These are phyloP conservation scores for Penicillium sp. DNA, from an alignment of 2,329 filamentous ascomycete species.

Conservation along the genomic window DNA sequence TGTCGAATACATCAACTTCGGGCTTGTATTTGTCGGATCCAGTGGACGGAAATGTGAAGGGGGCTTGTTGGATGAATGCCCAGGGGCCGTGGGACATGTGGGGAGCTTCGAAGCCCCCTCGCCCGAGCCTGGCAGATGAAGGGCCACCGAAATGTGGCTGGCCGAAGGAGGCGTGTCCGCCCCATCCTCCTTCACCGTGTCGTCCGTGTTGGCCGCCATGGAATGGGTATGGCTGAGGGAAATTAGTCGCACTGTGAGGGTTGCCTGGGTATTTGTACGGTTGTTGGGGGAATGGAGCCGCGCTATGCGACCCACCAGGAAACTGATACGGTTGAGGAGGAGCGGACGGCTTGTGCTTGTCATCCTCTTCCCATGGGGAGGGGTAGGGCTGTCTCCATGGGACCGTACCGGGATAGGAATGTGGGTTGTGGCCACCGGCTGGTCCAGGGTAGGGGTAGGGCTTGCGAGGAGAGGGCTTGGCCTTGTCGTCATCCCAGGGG, in stretches of 20 bases:
- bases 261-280: background rate
- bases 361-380: background rate
- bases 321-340: background rate
- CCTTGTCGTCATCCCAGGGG: background rate
- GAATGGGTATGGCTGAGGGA: background rate
- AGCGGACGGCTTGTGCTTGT: background rate
- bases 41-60: background rate
- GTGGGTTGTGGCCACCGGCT: background rate
- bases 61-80: background rate
- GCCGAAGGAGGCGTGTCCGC: background rate
- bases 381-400: background rate
- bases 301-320: background rate
- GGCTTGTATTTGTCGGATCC: background rate
- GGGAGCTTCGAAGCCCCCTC: background rate
- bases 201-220: background rate
- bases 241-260: background rate
- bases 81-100: too few relatives aligned
- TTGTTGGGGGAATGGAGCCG: background rate
- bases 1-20: background rate
- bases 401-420: background rate
- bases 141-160: background rate
- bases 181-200: background rate
- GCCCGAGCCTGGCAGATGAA: background rate
- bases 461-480: background rate
- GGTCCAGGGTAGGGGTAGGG: background rate